Evolutionary conservation across 164 flowering plant genomes (phyloP), one percentile per base, ranked within the genome.

Genomic region (Kalanchoe fedtschenkoi): DNA sequence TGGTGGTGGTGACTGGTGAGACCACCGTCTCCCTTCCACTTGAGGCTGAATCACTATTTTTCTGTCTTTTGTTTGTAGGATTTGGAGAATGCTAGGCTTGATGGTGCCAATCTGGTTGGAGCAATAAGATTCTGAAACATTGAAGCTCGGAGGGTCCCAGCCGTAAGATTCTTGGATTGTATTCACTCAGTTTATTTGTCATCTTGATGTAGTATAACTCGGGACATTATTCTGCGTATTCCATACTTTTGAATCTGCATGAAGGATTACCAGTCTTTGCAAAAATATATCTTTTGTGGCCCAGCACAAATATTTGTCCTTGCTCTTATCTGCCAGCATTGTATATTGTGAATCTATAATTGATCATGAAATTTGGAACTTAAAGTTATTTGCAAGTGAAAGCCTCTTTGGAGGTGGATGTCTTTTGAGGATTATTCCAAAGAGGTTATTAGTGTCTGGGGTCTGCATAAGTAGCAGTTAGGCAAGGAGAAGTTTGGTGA

Each of bases 31-130:
- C 60, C 14, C 13, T 33, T 57, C 21, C 13, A 1, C 0, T 4
- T 29, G 34, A 57, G 17, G 21, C 22, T n/a, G 39, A 22, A 58
- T 28, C 39, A 16, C 26, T 34, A 58, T 17, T 24, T 17, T 24
- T 41, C 15, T 6, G 4, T 42, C 13, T 24, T 38, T 16, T 61
- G 5, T 41, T 14, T 29, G 42, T 54, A 61, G 47, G 64, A 61
- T 61, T 71, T 83, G 77, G 84, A 78, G 65, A 82, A 80, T 60
- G 86, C 91, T 60, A 83, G 65, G 69, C 84, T 85, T 33, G 80
- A 81, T 53, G 91, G 91, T 44, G 91, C 91, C 60, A 85, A 83
- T 72, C 64, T 83, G 75, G 72, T 78, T 46, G 91, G 83, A 58
- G 81, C 85, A n/a, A 85, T 83, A 69, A 75, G 86, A 72, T 76